phyloP scores from a whole-genome alignment of 257 asterid species.

The Scutellaria galericulata region DNA sequence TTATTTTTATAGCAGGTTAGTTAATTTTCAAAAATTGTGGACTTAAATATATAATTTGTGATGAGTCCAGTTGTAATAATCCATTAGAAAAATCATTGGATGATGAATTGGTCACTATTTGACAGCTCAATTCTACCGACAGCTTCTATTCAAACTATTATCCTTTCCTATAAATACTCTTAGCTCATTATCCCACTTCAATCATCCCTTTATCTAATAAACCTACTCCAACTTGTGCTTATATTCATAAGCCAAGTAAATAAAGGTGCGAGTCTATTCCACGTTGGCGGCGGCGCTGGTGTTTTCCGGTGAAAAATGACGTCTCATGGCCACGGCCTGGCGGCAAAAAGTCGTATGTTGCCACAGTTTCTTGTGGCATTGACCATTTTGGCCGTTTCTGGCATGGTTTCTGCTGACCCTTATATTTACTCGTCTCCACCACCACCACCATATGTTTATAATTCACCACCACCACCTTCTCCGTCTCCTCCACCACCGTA shows the following conservation, averaged over 20 bases:
- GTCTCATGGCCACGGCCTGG: slow-evolving; percentile 46
- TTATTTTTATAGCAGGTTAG: no score
- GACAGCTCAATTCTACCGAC: no score
- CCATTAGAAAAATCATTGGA: no score
- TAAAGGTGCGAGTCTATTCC: neutral
- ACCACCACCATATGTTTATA: slow-evolving; percentile 9
- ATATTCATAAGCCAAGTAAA: no score
- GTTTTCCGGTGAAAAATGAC: slow-evolving; percentile 45
- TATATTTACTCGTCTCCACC: slow-evolving; percentile 45
- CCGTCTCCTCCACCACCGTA: slow-evolving; percentile 10
- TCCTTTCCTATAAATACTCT: neutral
- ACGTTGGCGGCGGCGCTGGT: slow-evolving; percentile 34
- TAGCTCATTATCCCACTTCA: neutral
- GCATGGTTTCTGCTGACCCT: slow-evolving; percentile 59
- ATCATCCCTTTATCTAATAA: no score
- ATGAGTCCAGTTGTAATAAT: no score
- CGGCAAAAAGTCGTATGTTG: slow-evolving; percentile 45
- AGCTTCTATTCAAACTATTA: no score
- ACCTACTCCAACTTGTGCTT: no score
- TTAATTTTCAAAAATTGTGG: no score
- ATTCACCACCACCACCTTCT: neutral
- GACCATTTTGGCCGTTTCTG: slow-evolving; percentile 50
- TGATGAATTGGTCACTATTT: no score
- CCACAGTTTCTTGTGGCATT: slow-evolving; percentile 53
- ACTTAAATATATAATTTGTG: no score